Evolutionary conservation across 2,329 filamentous ascomycete species (phyloP).

Genomic region (Colletotrichum gigasporum): DNA sequence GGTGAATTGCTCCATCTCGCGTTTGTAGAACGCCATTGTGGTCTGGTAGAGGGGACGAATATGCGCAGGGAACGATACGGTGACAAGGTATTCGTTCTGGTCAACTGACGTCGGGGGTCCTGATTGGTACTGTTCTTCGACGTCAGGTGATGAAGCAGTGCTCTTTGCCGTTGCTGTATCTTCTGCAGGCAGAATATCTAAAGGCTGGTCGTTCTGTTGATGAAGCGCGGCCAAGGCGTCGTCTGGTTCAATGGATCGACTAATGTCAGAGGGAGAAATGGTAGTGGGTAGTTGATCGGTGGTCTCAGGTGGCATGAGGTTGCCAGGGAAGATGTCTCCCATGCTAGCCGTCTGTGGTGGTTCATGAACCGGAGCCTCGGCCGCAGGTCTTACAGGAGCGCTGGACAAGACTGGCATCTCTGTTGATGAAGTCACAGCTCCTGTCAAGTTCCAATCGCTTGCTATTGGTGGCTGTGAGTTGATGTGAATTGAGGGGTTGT

Average conservation of each 20-base stretch:
- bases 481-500: conserved; percentile 19
- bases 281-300: conserved; percentile 41
- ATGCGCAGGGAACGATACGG: conserved; percentile 65
- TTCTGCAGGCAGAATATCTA: conserved; percentile 21
- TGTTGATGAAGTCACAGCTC: conserved; percentile 10
- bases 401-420: conserved; percentile 16
- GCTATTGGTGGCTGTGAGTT: conserved; percentile 19
- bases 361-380: neutral
- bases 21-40: conserved; percentile 53
- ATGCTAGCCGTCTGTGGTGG: conserved; percentile 22
- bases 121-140: conserved; percentile 20
- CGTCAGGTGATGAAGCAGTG: conserved; percentile 19
- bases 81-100: conserved; percentile 59
- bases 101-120: conserved; percentile 32
- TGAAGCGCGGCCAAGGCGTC: conserved; percentile 29
- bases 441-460: conserved; percentile 7
- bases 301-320: conserved; percentile 34
- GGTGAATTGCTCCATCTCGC: conserved; percentile 56
- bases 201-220: conserved; percentile 10
- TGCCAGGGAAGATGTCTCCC: conserved; percentile 29
- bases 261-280: conserved; percentile 50
- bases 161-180: conserved; percentile 12
- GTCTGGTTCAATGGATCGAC: conserved; percentile 38
- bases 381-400: neutral
- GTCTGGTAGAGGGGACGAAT: conserved; percentile 62